Conservation (phyloP, 2,329 filamentous ascomycete species). For the Pestalotiopsis sp. region DNA sequence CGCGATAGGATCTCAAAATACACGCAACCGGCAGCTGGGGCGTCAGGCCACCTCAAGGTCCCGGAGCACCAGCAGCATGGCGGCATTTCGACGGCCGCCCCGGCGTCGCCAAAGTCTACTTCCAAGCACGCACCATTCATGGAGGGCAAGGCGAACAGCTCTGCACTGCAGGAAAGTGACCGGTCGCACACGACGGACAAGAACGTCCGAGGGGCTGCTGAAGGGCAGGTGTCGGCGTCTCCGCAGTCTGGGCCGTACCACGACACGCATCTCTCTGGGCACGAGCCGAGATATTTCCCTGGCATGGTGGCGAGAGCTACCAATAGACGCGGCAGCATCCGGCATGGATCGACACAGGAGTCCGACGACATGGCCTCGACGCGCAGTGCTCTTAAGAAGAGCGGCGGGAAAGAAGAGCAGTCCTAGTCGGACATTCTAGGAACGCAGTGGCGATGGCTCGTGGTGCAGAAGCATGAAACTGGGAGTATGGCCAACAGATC, state of each 20-base stretch:
- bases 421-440: conserved; percentile 9
- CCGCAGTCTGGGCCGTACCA: conserved; percentile 30
- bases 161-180: conserved; percentile 21
- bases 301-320: conserved; percentile 63
- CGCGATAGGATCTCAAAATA: conserved; percentile 27
- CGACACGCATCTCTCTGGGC: conserved; percentile 54
- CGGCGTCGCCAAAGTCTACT: conserved; percentile 33
- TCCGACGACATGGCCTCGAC: conserved; percentile 32
- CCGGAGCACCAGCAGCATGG: conserved; percentile 26
- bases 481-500: background rate
- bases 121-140: conserved; percentile 32
- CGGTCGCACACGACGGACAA: conserved; percentile 24
- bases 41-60: conserved; percentile 20
- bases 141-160: conserved; percentile 18
- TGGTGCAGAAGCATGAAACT: background rate
- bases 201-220: conserved; percentile 28
- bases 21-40: conserved; percentile 26
- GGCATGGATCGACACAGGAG: conserved; percentile 41
- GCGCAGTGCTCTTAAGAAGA: conserved; percentile 21
- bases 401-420: conserved; percentile 22
- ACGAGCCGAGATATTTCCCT: conserved; percentile 72
- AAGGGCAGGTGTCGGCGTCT: conserved; percentile 16
- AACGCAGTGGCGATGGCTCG: background rate
- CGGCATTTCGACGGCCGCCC: conserved; percentile 11
- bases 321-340: conserved; percentile 42